Percentiles rank a stretch among this genome's conserved stretches.
These are phyloP conservation scores for Globisporangium sylvaticum DNA, from an alignment of 352 stramenopile genomes.

Conservation along the genomic window DNA sequence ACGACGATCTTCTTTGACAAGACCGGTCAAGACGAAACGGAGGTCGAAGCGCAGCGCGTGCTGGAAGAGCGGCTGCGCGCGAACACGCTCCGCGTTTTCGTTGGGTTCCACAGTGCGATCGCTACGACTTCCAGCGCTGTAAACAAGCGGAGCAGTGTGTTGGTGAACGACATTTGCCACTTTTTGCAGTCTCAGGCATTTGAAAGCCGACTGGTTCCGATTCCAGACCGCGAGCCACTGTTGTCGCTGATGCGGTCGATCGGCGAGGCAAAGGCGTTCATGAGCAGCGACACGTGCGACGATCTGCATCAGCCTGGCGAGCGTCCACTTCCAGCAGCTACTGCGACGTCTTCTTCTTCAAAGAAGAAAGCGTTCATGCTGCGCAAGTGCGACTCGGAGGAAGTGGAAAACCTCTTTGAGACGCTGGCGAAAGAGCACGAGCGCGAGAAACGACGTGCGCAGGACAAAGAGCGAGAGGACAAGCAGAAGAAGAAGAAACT, in stretches of 20 bases:
- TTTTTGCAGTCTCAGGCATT: slow-evolving; percentile 19
- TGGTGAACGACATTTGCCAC: slow-evolving; percentile 36
- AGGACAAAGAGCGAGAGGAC: slow-evolving; percentile 9
- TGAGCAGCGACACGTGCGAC: slow-evolving; percentile 61
- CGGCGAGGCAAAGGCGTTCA: slow-evolving; percentile 44
- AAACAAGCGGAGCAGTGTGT: slow-evolving; percentile 22
- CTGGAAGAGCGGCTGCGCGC: slow-evolving; percentile 40
- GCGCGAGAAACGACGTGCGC: slow-evolving; percentile 15
- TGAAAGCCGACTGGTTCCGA: neutral
- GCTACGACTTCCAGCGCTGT: slow-evolving; percentile 26
- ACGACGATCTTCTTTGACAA: slow-evolving; percentile 11
- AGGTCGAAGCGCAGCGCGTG: slow-evolving; percentile 17
- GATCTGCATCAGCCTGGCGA: slow-evolving; percentile 47
- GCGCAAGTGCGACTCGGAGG: slow-evolving; percentile 52
- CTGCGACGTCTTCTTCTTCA: neutral
- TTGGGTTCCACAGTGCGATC: slow-evolving; percentile 65
- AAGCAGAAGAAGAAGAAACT: slow-evolving; percentile 20
- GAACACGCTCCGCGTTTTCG: slow-evolving; percentile 65
- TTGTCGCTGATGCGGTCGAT: slow-evolving; percentile 36
- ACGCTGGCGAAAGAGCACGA: slow-evolving; percentile 33
- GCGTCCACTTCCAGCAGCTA: slow-evolving; percentile 26
- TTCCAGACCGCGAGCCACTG: slow-evolving; percentile 51
- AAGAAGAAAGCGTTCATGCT: slow-evolving; percentile 31
- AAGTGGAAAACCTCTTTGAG: slow-evolving; percentile 51
- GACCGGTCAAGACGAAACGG: neutral